These are phyloP conservation scores for Otatea glauca DNA, from an alignment of 176 grass and related monocot species.

Conservation along the genomic window DNA sequence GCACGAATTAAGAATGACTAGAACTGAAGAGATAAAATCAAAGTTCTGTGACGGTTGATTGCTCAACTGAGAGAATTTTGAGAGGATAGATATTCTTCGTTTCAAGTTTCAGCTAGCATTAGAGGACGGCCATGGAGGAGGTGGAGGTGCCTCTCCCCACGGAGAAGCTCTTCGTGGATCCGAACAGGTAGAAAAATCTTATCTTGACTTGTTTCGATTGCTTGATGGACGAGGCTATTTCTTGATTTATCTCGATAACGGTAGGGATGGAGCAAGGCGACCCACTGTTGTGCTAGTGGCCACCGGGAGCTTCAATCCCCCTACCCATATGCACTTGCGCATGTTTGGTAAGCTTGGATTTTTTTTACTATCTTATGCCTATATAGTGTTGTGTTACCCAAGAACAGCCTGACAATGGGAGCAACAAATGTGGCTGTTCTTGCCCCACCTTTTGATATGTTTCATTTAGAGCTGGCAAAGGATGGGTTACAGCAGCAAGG, in stretches of 20 bases:
- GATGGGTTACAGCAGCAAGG: slow-evolving; percentile 71
- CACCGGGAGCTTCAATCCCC: slow-evolving; percentile 88
- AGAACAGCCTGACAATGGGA: not conserved
- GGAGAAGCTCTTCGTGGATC: slow-evolving; percentile 31
- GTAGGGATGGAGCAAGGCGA: slow-evolving; percentile 39
- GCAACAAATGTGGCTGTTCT: not conserved
- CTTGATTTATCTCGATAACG: slow-evolving; percentile 26
- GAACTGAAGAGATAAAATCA: not conserved
- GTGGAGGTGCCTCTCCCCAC: slow-evolving; percentile 19
- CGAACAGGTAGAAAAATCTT: slow-evolving; percentile 10
- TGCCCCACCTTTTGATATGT: not conserved
- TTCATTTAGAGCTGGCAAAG: slow-evolving; percentile 70
- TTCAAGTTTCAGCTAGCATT: not conserved
- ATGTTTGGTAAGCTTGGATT: slow-evolving; percentile 72
- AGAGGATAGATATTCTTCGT: not conserved
- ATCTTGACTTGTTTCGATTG: not conserved
- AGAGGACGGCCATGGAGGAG: slow-evolving; percentile 43
- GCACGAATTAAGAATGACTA: too few relatives aligned
- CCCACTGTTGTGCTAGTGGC: slow-evolving; percentile 60
- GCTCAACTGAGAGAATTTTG: not conserved
- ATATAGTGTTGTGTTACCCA: not conserved
- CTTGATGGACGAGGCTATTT: not conserved
- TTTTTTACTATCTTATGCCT: not conserved
- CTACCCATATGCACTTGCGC: slow-evolving; percentile 92
- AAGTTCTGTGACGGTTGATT: not conserved